Conservation (phyloP, 2,329 filamentous ascomycete species). For the Alternaria triticimaculans region DNA sequence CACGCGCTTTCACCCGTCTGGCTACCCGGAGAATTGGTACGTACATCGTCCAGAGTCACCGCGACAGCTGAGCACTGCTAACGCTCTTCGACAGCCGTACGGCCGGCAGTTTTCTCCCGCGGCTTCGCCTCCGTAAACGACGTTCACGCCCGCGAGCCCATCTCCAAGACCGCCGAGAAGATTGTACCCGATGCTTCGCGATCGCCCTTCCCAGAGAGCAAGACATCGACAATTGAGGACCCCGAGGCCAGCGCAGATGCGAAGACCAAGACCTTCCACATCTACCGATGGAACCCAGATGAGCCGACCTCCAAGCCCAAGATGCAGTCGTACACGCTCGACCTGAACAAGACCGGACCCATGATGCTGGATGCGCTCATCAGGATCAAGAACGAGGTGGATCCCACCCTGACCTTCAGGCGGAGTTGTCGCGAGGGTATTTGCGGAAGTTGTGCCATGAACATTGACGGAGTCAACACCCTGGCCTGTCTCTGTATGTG, state of each 20-base stretch:
- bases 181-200: slow-evolving; percentile 35
- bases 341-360: slow-evolving; percentile 98
- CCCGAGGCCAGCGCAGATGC: slow-evolving; percentile 63
- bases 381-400: slow-evolving; percentile 98
- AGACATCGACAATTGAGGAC: slow-evolving; percentile 68
- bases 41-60: slow-evolving; percentile 11
- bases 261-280: slow-evolving; percentile 90
- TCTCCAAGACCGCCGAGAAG: slow-evolving; percentile 41
- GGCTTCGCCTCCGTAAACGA: slow-evolving; percentile 49
- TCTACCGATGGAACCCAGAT: slow-evolving; percentile 99
- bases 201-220: slow-evolving; percentile 52
- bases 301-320: slow-evolving; percentile 87
- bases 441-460: slow-evolving; percentile 98
- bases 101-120: slow-evolving; percentile 46
- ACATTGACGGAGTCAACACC: slow-evolving; percentile 99
- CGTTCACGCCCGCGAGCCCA: slow-evolving; percentile 40
- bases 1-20: slow-evolving; percentile 48
- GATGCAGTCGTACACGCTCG: slow-evolving; percentile 94
- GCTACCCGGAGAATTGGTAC: slow-evolving; percentile 47
- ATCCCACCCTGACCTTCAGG: slow-evolving; percentile 95
- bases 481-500: slow-evolving; percentile 93
- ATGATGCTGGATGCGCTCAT: slow-evolving; percentile 98
- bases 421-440: slow-evolving; percentile 97
- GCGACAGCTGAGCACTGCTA: slow-evolving; percentile 34
- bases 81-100: slow-evolving; percentile 39